Percentiles rank a stretch among this genome's conserved stretches.
Evolutionary conservation across 768 basidiomycete species (phyloP).

Genomic region (Ramaria sp.): DNA sequence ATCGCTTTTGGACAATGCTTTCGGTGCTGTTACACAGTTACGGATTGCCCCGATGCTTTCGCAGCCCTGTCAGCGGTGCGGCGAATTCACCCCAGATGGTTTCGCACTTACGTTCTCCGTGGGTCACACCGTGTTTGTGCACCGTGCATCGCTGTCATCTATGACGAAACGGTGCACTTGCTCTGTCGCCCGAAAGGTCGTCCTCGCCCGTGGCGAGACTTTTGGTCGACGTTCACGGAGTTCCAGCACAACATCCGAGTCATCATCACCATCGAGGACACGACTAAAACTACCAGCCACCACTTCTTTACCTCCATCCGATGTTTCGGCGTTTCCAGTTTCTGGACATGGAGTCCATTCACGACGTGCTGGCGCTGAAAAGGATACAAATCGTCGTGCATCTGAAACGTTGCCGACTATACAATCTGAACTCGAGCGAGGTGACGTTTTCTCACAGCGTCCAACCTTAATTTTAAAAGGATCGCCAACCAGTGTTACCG

Average conservation of each 20-base stretch:
- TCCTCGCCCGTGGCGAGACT: constrained; percentile 30
- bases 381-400: constrained; percentile 41
- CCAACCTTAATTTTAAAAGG: constrained; percentile 35
- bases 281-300: constrained; percentile 41
- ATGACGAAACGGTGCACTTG: constrained; percentile 61
- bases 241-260: constrained; percentile 38
- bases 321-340: constrained; percentile 57
- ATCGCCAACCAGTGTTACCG: constrained; percentile 28
- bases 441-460: constrained; percentile 27
- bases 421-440: constrained; percentile 19
- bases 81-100: constrained; percentile 54
- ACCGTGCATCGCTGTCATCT: constrained; percentile 49
- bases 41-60: constrained; percentile 43
- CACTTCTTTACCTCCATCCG: constrained; percentile 24
- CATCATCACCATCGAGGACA: constrained; percentile 35
- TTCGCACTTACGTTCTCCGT: constrained; percentile 58
- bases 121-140: constrained; percentile 51
- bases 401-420: constrained; percentile 27
- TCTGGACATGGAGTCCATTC: constrained; percentile 74
- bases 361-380: constrained; percentile 55
- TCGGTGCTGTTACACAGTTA: constrained; percentile 49
- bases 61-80: constrained; percentile 60
- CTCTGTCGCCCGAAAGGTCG: constrained; percentile 27
- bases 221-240: constrained; percentile 51
- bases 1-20: constrained; percentile 46